Conservation (phyloP, 1,284 basidiomycete genomes). For the Prillingera fragicola region DNA sequence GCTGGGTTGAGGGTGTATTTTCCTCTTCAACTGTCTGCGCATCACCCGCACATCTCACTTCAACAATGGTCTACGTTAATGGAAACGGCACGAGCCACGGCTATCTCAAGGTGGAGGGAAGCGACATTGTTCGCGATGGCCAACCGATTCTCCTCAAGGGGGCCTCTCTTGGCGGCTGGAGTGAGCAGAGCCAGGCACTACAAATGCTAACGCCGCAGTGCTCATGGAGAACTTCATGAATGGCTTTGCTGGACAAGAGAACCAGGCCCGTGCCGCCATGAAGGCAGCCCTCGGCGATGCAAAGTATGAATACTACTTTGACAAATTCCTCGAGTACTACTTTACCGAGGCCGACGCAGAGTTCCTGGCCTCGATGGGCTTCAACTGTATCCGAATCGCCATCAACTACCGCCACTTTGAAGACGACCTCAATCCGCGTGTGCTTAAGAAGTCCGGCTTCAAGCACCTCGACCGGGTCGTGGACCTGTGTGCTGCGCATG, state of each 20-base stretch:
- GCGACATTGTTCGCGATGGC: conserved; percentile 23
- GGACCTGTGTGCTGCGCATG: conserved; percentile 39
- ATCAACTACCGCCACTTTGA: conserved; percentile 38
- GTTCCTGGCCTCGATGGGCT: conserved; percentile 59
- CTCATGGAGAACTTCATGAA: conserved; percentile 48
- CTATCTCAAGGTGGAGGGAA: conserved; percentile 12
- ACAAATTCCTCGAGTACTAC: conserved; percentile 68
- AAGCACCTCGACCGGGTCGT: conserved; percentile 35
- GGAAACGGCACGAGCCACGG: too few species aligned
- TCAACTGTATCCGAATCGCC: conserved; percentile 59
- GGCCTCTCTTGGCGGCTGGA: conserved; percentile 45
- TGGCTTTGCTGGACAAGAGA: conserved; percentile 39
- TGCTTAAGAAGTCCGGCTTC: conserved; percentile 35
- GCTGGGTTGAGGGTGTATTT: too few species aligned
- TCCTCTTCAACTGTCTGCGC: too few species aligned
- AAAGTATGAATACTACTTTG: conserved; percentile 70
- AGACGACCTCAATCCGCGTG: conserved; percentile 32
- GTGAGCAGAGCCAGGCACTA: conserved; percentile 13
- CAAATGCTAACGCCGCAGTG: conserved; percentile 17
- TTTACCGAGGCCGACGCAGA: conserved; percentile 61
- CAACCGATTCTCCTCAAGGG: conserved; percentile 37
- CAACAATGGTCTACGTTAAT: too few species aligned
- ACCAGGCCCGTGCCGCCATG: conserved; percentile 64
- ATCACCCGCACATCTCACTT: too few species aligned
- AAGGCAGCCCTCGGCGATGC: conserved; percentile 59